Percentiles rank a stretch among this genome's conserved stretches.
Evolutionary conservation across 768 basidiomycete species (phyloP).

Genomic region (Lenzites betulinus): DNA sequence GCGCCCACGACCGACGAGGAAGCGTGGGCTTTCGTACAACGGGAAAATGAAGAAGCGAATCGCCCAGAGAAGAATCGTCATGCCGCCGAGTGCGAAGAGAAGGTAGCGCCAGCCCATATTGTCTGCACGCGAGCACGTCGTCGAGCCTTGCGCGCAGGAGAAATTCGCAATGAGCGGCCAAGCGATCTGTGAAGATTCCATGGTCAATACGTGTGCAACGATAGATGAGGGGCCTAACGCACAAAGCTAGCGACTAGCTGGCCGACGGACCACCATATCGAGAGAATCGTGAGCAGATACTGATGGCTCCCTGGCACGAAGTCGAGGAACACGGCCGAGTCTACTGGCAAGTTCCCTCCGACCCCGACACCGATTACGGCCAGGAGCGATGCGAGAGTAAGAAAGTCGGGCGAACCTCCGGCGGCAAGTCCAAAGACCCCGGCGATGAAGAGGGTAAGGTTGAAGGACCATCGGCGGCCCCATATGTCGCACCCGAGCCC

Average conservation of each 20-base stretch:
- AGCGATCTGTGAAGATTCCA: slow-evolving; percentile 42
- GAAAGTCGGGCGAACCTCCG: slow-evolving; percentile 48
- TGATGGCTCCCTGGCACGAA: slow-evolving; percentile 56
- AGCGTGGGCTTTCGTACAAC: slow-evolving; percentile 59
- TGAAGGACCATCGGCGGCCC: slow-evolving; percentile 57
- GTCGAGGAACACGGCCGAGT: slow-evolving; percentile 54
- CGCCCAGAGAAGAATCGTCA: slow-evolving; percentile 54
- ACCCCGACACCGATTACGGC: slow-evolving; percentile 50
- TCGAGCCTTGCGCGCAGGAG: slow-evolving; percentile 43
- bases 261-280: slow-evolving; percentile 62
- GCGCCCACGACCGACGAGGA: slow-evolving; percentile 53
- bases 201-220: not conserved
- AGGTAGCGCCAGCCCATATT: slow-evolving; percentile 73
- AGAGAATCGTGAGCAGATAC: slow-evolving; percentile 57
- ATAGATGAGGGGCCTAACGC: slow-evolving; percentile 11
- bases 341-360: slow-evolving; percentile 62
- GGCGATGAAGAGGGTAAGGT: slow-evolving; percentile 55
- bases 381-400: slow-evolving; percentile 48
- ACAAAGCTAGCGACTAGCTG: slow-evolving; percentile 53
- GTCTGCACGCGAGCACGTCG: slow-evolving; percentile 41
- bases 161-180: slow-evolving; percentile 62
- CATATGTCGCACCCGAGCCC: slow-evolving; percentile 52
- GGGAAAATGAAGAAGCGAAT: slow-evolving; percentile 55
- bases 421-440: slow-evolving; percentile 55
- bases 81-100: slow-evolving; percentile 52